These are phyloP conservation scores for Solanum neorickii DNA, from an alignment of 257 asterid species.

Conservation along the genomic window DNA sequence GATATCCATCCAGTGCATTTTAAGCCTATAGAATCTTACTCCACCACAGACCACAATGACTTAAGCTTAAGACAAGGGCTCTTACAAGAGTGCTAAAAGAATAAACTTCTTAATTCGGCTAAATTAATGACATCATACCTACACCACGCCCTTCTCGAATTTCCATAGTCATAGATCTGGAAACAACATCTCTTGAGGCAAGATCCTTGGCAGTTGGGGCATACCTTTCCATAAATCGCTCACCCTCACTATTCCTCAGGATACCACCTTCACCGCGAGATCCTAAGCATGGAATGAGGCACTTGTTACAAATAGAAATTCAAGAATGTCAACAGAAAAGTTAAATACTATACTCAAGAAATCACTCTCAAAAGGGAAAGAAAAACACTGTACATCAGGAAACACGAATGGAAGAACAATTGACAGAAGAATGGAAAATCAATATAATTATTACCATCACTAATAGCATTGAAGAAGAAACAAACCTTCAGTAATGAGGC, in stretches of 20 bases:
- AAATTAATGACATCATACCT: constrained; percentile 33
- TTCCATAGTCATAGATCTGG: constrained; percentile 99
- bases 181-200: constrained; percentile 97
- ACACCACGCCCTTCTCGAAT: constrained; percentile 99
- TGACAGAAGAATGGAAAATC: not conserved
- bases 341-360: not conserved
- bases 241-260: constrained; percentile 96
- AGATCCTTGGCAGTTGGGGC: constrained; percentile 99
- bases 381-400: not conserved
- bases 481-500: constrained; percentile 93
- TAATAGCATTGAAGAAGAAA: not conserved
- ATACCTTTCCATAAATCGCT: constrained; percentile 97
- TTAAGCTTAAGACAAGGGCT: not conserved
- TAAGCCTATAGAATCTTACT: not conserved
- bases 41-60: not conserved
- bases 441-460: not conserved
- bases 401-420: not conserved
- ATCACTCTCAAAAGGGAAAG: not conserved
- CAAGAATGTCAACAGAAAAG: not conserved
- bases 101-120: not conserved
- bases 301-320: not conserved
- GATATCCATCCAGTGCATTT: not conserved
- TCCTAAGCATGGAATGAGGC: constrained; percentile 26
- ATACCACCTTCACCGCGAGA: constrained; percentile 99
- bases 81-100: not conserved